These are phyloP conservation scores for Rosa chinensis DNA, from an alignment of 306 rosid genomes.

Conservation along the genomic window DNA sequence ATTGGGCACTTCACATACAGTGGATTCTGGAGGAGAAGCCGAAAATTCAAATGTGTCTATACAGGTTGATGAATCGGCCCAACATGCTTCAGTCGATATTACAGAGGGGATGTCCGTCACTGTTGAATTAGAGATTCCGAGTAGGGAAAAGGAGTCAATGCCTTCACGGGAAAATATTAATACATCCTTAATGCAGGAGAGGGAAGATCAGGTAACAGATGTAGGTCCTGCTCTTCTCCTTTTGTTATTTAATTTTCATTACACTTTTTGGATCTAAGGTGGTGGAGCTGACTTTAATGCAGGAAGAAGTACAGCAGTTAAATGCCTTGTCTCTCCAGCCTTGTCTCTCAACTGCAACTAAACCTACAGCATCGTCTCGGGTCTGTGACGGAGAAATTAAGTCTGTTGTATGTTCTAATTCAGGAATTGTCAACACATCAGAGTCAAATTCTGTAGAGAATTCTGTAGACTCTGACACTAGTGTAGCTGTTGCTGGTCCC, in stretches of 20 bases:
- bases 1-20: constrained; percentile 31
- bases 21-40: constrained; percentile 38
- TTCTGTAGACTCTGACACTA: constrained; percentile 33
- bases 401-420: constrained; percentile 33
- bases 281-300: constrained; percentile 54
- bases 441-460: constrained; percentile 40
- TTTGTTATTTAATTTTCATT: constrained; percentile 28
- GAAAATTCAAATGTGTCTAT: constrained; percentile 28
- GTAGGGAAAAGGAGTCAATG: constrained; percentile 25
- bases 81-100: constrained; percentile 35
- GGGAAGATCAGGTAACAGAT: constrained; percentile 90
- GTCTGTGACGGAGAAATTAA: constrained; percentile 46
- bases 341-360: constrained; percentile 20
- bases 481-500: constrained; percentile 35
- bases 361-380: constrained; percentile 35
- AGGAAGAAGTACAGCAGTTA: constrained; percentile 48
- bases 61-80: constrained; percentile 22
- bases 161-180: constrained; percentile 24
- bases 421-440: constrained; percentile 32
- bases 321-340: constrained; percentile 53
- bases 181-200: constrained; percentile 43
- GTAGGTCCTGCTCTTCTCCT: constrained; percentile 86
- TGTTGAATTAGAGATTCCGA: constrained; percentile 31
- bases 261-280: constrained; percentile 34
- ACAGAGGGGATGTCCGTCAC: constrained; percentile 23